Percentiles rank a stretch among this genome's conserved stretches.
These are phyloP conservation scores for Malbranchea cinnamomea DNA, from an alignment of 2,329 filamentous ascomycete species.

Conservation along the genomic window DNA sequence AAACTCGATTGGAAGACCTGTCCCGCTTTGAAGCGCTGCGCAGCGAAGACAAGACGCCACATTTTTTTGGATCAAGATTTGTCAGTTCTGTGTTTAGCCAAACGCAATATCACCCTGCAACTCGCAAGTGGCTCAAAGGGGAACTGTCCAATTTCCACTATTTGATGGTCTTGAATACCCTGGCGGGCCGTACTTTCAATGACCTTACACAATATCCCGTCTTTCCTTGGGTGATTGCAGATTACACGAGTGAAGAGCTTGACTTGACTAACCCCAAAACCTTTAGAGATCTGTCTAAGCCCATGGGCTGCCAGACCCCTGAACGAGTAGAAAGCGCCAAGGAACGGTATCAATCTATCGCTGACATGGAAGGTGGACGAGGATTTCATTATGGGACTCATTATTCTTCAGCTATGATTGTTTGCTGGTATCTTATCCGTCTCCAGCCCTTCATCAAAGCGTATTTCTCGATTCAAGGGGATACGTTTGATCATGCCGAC, in stretches of 20 bases:
- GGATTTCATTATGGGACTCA: slow-evolving; percentile 94
- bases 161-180: slow-evolving; percentile 94
- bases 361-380: slow-evolving; percentile 68
- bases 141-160: slow-evolving; percentile 99
- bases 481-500: slow-evolving; percentile 89
- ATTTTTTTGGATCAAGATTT: slow-evolving; percentile 70
- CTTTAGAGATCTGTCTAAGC: slow-evolving; percentile 84
- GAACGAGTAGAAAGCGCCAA: slow-evolving; percentile 64
- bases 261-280: slow-evolving; percentile 70
- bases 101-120: slow-evolving; percentile 65
- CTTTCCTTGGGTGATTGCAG: slow-evolving; percentile 91
- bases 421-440: slow-evolving; percentile 88
- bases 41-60: slow-evolving; percentile 46
- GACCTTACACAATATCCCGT: slow-evolving; percentile 96
- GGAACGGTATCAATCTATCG: slow-evolving; percentile 73
- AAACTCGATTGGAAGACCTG: slow-evolving; percentile 68
- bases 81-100: slow-evolving; percentile 86
- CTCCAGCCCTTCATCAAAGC: slow-evolving; percentile 94
- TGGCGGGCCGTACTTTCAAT: slow-evolving; percentile 94
- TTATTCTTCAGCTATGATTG: slow-evolving; percentile 98
- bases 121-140: slow-evolving; percentile 78
- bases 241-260: slow-evolving; percentile 87
- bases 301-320: slow-evolving; percentile 82
- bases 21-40: slow-evolving; percentile 84
- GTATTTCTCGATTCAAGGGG: slow-evolving; percentile 86